Conservation (phyloP, 768 basidiomycete species). For the Lenzites betulinus region DNA sequence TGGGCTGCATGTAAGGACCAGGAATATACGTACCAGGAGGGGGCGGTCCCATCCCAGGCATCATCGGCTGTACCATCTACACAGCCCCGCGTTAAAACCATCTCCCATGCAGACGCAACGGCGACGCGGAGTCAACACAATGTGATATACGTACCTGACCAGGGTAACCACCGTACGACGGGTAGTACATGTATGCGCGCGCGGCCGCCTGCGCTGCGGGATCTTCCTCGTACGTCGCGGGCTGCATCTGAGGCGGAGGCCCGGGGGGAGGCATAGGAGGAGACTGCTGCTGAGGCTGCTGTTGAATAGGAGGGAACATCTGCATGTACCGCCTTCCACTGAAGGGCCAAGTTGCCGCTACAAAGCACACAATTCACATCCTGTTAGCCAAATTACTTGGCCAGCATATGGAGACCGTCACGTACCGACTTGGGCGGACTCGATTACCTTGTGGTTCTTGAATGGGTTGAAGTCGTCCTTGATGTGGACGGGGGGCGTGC, state of each 20-base stretch:
- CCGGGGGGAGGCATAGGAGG: slow-evolving; percentile 67
- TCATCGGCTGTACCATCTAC: slow-evolving; percentile 60
- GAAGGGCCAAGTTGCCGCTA: slow-evolving; percentile 85
- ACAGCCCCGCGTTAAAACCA: slow-evolving; percentile 3
- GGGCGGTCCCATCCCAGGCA: slow-evolving; percentile 82
- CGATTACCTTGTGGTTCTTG: slow-evolving; percentile 80
- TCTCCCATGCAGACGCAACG: neutral
- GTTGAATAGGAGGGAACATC: slow-evolving; percentile 69
- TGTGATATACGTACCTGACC: slow-evolving; percentile 54
- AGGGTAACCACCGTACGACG: slow-evolving; percentile 68
- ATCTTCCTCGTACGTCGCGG: slow-evolving; percentile 81
- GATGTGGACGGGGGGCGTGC: slow-evolving; percentile 71
- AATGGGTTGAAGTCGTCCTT: slow-evolving; percentile 99
- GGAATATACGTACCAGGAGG: slow-evolving; percentile 82
- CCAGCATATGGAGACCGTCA: slow-evolving; percentile 18
- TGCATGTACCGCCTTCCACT: slow-evolving; percentile 82
- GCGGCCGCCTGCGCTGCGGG: slow-evolving; percentile 52
- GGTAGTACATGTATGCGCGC: slow-evolving; percentile 73
- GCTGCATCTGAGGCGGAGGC: slow-evolving; percentile 68
- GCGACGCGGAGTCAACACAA: neutral
- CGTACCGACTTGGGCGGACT: slow-evolving; percentile 75
- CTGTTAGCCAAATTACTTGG: slow-evolving; percentile 1
- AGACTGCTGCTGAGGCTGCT: slow-evolving; percentile 63
- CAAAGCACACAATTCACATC: neutral
- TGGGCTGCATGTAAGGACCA: slow-evolving; percentile 80